Conservation (phyloP, 768 basidiomycete species). For the Lentinula edodes region DNA sequence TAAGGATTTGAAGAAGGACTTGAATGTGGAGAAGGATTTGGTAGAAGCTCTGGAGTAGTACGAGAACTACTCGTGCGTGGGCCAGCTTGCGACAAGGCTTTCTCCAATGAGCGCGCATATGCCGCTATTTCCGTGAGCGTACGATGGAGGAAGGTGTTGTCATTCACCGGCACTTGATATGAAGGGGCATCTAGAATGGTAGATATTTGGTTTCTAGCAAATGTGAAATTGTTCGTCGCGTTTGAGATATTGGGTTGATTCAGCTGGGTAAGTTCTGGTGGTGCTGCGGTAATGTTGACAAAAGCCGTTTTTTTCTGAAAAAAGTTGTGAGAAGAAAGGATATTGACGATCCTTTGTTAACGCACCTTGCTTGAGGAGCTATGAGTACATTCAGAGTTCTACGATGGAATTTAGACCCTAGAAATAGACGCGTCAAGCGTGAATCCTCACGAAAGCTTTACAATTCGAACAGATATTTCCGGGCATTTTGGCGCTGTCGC, state of each 20-base stretch:
- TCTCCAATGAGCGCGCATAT: background rate
- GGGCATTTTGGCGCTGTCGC: constrained; percentile 41
- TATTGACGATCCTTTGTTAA: background rate
- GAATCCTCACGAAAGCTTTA: constrained; percentile 17
- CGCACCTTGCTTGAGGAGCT: background rate
- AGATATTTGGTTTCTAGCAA: background rate
- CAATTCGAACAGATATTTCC: constrained; percentile 37
- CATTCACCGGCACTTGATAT: background rate
- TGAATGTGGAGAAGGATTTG: background rate
- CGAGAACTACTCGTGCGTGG: background rate
- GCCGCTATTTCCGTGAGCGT: constrained; percentile 1
- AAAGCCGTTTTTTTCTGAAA: background rate
- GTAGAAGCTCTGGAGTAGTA: too few relatives aligned
- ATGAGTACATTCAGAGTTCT: constrained; percentile 12
- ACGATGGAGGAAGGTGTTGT: background rate
- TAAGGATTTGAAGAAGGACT: background rate
- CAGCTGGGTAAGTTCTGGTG: constrained; percentile 1
- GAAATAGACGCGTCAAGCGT: background rate
- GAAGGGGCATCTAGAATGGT: background rate
- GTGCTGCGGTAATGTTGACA: background rate
- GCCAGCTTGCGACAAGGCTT: background rate
- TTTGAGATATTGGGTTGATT: background rate
- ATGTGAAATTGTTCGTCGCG: constrained; percentile 6
- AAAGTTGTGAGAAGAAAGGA: background rate
- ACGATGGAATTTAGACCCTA: too few relatives aligned